Evolutionary conservation across 441 rosid genomes (phyloP).

Genomic region (Pelargonium cotyledonis): DNA sequence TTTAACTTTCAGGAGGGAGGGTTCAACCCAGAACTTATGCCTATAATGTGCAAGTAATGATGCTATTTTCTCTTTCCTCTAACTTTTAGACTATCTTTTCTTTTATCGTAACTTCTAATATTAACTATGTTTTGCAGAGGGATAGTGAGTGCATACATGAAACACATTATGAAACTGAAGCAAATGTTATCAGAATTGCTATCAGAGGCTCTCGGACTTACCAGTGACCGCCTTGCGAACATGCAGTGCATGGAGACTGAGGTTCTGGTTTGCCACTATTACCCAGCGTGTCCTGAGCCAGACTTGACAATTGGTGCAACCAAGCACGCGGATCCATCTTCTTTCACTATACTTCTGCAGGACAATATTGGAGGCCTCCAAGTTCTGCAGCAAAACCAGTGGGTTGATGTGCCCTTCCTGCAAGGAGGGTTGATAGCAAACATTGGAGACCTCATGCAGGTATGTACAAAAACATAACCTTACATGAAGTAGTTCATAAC

Average conservation of each 20-base stretch:
- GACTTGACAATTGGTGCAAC: constrained; percentile 28
- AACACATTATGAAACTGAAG: constrained; percentile 27
- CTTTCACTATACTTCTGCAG: constrained; percentile 19
- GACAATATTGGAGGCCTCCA: constrained; percentile 20
- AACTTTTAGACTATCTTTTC: not conserved
- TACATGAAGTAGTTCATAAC: not conserved
- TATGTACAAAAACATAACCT: constrained; percentile 5
- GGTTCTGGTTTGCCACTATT: constrained; percentile 40
- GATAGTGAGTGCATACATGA: constrained; percentile 37
- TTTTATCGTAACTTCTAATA: not conserved
- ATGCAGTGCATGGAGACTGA: constrained; percentile 48
- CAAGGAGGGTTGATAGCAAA: constrained; percentile 33
- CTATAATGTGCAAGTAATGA: constrained; percentile 39
- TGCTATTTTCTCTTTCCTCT: not conserved
- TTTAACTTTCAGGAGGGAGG: constrained; percentile 38
- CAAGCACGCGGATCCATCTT: constrained; percentile 16
- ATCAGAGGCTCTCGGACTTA: constrained; percentile 46
- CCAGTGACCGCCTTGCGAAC: constrained; percentile 28
- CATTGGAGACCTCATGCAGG: constrained; percentile 59
- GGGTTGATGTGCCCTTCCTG: constrained; percentile 17
- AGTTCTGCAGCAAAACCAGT: constrained; percentile 15
- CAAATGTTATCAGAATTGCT: constrained; percentile 29
- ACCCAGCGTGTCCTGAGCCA: constrained; percentile 54
- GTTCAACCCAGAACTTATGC: constrained; percentile 32
- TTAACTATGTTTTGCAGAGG: constrained; percentile 22